phyloP scores from a whole-genome alignment of 2,329 filamentous ascomycete genomes.

The Stromatinia cepivora region DNA sequence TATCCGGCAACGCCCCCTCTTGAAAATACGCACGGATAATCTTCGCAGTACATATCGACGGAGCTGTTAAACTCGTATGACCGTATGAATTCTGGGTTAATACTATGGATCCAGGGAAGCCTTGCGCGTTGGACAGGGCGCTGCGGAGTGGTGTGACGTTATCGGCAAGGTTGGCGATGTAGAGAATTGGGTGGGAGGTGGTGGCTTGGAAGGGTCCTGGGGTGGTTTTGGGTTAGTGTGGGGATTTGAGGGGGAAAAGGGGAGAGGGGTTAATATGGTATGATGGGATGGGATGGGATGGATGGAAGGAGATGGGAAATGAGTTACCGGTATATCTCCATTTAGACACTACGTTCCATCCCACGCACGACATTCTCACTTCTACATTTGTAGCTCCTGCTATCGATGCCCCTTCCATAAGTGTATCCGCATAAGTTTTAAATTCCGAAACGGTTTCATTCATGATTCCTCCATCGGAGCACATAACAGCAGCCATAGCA shows the following conservation, averaged over 20 bases:
- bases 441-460: slow-evolving; percentile 34
- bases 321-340: slow-evolving; percentile 34
- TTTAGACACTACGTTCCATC: slow-evolving; percentile 40
- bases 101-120: slow-evolving; percentile 49
- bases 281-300: too few species aligned
- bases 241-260: neutral
- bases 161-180: slow-evolving; percentile 43
- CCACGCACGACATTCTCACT: slow-evolving; percentile 42
- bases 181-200: slow-evolving; percentile 43
- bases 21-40: neutral
- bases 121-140: slow-evolving; percentile 38
- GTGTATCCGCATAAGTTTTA: slow-evolving; percentile 29
- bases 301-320: too few species aligned
- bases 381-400: slow-evolving; percentile 39
- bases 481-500: slow-evolving; percentile 37
- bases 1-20: neutral
- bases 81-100: slow-evolving; percentile 54
- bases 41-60: neutral
- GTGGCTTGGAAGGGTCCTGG: slow-evolving; percentile 41
- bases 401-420: slow-evolving; percentile 18
- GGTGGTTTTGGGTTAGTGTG: neutral
- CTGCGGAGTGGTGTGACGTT: slow-evolving; percentile 42
- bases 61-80: neutral
- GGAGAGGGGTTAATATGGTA: too few species aligned
- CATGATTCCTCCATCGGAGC: slow-evolving; percentile 34